Percentiles rank a stretch among this genome's conserved stretches.
These are phyloP conservation scores for Fusarium albosuccineum DNA, from an alignment of 2,329 filamentous ascomycete species.

Conservation along the genomic window DNA sequence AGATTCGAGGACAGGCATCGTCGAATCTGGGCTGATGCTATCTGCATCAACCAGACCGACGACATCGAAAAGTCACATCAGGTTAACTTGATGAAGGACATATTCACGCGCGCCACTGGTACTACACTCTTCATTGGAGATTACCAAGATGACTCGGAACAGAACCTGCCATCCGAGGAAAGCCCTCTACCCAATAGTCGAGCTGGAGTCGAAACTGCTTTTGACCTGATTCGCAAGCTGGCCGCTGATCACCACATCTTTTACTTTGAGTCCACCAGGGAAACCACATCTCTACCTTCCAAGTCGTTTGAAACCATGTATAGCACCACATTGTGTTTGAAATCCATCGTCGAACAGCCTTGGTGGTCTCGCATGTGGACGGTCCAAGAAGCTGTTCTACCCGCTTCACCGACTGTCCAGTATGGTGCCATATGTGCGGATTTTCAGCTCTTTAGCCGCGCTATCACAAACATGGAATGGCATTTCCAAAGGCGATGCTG, in stretches of 20 bases:
- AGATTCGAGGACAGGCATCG: not conserved
- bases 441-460: not conserved
- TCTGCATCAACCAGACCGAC: constrained; percentile 4
- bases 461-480: not conserved
- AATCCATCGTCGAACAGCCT: not conserved
- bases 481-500: not conserved
- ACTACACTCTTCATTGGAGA: constrained; percentile 5
- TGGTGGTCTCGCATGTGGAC: constrained; percentile 8
- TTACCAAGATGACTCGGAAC: not conserved
- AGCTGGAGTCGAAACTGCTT: not conserved
- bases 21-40: not conserved
- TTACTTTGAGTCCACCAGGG: not conserved
- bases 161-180: not conserved
- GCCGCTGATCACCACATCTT: not conserved
- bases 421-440: not conserved
- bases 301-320: not conserved
- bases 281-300: not conserved
- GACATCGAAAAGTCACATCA: not conserved
- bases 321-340: not conserved
- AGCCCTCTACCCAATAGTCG: not conserved
- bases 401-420: not conserved
- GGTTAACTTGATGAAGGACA: constrained; percentile 4
- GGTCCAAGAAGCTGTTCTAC: constrained; percentile 2
- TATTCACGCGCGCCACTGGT: not conserved
- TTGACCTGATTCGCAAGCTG: not conserved